These are phyloP conservation scores for Mycena sanguinolenta DNA, from an alignment of 768 basidiomycete genomes.

Conservation along the genomic window DNA sequence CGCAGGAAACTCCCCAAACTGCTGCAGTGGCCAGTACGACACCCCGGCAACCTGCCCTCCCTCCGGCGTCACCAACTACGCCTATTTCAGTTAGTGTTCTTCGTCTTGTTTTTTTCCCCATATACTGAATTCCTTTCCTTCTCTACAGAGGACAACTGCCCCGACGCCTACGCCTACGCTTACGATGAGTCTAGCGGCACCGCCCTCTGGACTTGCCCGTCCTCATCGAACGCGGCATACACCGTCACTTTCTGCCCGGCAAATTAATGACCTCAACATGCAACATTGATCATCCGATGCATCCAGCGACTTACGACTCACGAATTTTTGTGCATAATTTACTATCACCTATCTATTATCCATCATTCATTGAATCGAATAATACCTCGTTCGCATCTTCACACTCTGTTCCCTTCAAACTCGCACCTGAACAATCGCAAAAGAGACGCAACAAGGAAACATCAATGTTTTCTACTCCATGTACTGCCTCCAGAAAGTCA, in stretches of 20 bases:
- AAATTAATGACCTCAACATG: not conserved
- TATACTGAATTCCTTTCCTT: not conserved
- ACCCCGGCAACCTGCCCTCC: slow-evolving; percentile 36
- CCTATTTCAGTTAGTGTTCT: slow-evolving; percentile 35
- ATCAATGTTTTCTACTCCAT: too few species aligned
- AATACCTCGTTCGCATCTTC: too few species aligned
- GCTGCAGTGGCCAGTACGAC: slow-evolving; percentile 31
- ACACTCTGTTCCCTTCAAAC: too few species aligned
- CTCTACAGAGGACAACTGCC: slow-evolving; percentile 46
- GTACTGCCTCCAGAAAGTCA: too few species aligned
- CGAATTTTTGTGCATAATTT: too few species aligned
- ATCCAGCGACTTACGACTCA: too few species aligned
- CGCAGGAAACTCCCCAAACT: slow-evolving; percentile 31
- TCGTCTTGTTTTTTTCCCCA: not conserved
- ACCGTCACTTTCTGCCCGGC: slow-evolving; percentile 45
- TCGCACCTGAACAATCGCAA: too few species aligned
- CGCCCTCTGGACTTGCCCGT: slow-evolving; percentile 59
- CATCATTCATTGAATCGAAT: too few species aligned
- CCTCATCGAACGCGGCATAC: slow-evolving; percentile 45
- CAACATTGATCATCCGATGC: too few species aligned
- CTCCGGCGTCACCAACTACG: slow-evolving; percentile 37
- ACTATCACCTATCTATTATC: too few species aligned
- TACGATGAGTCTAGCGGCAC: slow-evolving; percentile 62
- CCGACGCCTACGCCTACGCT: slow-evolving; percentile 59
- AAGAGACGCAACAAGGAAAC: too few species aligned